phyloP scores from a whole-genome alignment of 2,329 filamentous ascomycete species.

The Pseudodiploospora longispora region DNA sequence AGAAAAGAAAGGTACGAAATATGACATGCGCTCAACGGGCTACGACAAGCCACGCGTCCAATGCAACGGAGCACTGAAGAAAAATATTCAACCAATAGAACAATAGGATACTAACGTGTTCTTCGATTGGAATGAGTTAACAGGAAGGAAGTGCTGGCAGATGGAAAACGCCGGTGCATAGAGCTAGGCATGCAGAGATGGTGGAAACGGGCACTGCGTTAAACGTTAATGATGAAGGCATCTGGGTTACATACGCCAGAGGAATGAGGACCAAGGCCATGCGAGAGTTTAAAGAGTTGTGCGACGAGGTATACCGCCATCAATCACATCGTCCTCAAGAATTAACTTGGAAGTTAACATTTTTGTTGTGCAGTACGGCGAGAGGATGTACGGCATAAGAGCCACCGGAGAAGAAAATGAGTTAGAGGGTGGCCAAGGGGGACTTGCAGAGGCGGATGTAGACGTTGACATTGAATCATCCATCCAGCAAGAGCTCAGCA shows the following conservation, averaged over 20 bases:
- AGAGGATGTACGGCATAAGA: conserved; percentile 49
- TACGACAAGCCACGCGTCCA: background rate
- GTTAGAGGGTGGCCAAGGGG: conserved; percentile 17
- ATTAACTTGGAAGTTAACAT: background rate
- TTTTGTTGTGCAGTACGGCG: conserved; percentile 48
- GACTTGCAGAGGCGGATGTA: conserved; percentile 34
- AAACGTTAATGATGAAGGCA: conserved; percentile 61
- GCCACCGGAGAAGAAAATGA: conserved; percentile 23
- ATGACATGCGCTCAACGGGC: background rate
- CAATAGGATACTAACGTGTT: background rate
- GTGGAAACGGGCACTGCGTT: conserved; percentile 38
- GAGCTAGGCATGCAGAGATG: conserved; percentile 37
- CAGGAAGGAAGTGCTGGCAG: conserved; percentile 46
- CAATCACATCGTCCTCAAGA: background rate
- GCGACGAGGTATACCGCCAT: conserved; percentile 47
- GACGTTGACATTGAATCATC: conserved; percentile 62
- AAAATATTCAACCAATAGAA: background rate
- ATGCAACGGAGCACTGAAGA: too few species aligned
- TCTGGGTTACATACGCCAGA: conserved; percentile 72
- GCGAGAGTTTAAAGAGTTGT: conserved; percentile 56
- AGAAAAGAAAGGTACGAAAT: conserved; percentile 33
- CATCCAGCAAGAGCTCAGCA: conserved; percentile 63
- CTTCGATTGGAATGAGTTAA: background rate
- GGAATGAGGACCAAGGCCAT: conserved; percentile 64
- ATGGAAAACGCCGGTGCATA: conserved; percentile 55